These are phyloP conservation scores for Colletotrichum siamense DNA, from an alignment of 2,329 filamentous ascomycete genomes.

Conservation along the genomic window DNA sequence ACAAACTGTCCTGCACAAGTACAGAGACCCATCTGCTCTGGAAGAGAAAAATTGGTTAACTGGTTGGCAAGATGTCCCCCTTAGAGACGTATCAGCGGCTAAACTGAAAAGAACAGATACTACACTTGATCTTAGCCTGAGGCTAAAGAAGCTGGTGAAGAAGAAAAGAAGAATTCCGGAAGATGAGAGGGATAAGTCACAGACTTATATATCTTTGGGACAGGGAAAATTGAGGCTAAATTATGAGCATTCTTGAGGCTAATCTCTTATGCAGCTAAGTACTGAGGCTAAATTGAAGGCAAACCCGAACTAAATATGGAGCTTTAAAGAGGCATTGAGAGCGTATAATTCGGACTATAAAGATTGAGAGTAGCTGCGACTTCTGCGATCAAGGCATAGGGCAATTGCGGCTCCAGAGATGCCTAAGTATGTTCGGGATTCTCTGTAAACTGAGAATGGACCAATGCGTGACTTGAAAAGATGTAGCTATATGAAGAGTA, in stretches of 20 bases:
- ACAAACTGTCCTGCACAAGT: background rate
- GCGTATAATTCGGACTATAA: background rate
- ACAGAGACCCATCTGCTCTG: background rate
- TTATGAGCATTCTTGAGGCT: background rate
- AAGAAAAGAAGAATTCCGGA: slow-evolving; percentile 9
- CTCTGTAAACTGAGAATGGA: background rate
- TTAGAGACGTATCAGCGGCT: background rate
- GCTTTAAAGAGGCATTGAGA: background rate
- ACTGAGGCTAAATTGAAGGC: background rate
- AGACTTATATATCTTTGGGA: background rate
- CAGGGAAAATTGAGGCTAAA: background rate
- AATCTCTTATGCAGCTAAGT: background rate
- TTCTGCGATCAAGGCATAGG: background rate
- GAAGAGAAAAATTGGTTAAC: background rate
- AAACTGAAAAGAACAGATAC: slow-evolving; percentile 6
- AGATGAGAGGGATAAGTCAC: background rate
- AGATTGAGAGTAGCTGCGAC: background rate
- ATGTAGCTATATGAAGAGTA: background rate
- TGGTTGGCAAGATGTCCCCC: background rate
- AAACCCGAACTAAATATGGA: background rate
- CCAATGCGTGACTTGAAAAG: background rate
- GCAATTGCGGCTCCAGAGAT: background rate
- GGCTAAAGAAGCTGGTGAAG: slow-evolving; percentile 26
- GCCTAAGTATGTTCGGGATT: background rate
- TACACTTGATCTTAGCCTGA: slow-evolving; percentile 22